These are phyloP conservation scores for Solanum virginianum DNA, from an alignment of 257 asterid genomes.

Conservation along the genomic window DNA sequence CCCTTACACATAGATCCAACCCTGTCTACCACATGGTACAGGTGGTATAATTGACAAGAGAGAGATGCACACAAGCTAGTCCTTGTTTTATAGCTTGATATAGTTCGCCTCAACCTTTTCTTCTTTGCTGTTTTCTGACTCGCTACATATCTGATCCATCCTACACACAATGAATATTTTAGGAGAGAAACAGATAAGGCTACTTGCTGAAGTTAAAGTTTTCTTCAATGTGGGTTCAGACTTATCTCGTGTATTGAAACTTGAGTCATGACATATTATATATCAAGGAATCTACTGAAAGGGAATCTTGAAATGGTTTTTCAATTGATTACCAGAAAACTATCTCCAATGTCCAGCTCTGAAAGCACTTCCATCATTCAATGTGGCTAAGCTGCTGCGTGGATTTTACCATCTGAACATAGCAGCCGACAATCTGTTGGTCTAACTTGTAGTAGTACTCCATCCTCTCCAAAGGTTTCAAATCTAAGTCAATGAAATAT, in stretches of 20 bases:
- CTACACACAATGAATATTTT: background rate
- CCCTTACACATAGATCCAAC: no score
- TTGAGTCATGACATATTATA: background rate
- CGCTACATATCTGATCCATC: background rate
- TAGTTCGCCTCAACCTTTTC: background rate
- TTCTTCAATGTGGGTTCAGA: background rate
- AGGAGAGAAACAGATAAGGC: background rate
- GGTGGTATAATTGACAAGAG: background rate
- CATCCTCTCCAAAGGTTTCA: constrained; percentile 80
- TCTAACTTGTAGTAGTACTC: constrained; percentile 75
- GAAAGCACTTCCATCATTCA: background rate
- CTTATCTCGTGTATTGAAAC: background rate
- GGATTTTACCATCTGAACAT: constrained; percentile 35
- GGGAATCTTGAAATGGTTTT: background rate
- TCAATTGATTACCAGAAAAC: background rate
- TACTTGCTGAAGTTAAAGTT: background rate
- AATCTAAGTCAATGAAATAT: constrained; percentile 85
- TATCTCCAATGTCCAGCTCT: background rate
- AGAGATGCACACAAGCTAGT: background rate
- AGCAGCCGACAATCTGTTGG: constrained; percentile 59
- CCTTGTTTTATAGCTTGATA: background rate
- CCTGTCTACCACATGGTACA: no score
- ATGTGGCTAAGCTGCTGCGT: background rate
- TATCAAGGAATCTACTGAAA: background rate
- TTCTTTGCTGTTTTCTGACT: background rate